Evolutionary conservation across 345 rosid genomes (phyloP).

Genomic region (Combretum micranthum): DNA sequence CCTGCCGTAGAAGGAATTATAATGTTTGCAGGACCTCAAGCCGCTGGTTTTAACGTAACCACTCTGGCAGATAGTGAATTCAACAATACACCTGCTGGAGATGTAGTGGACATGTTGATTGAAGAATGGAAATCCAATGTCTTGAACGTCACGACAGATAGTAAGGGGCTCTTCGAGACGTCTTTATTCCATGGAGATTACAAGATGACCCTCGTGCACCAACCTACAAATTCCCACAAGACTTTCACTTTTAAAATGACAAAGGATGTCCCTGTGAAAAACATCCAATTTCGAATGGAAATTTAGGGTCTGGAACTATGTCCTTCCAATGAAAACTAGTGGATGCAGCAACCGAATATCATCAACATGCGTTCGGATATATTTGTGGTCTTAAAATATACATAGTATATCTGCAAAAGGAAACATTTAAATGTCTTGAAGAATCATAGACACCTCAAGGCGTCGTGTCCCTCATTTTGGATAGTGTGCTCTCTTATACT

Average conservation of each 20-base stretch:
- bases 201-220: conserved; percentile 27
- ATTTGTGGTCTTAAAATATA: no score
- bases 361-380: no score
- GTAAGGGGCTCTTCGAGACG: conserved; percentile 22
- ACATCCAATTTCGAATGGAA: no score
- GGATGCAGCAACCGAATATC: no score
- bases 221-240: conserved; percentile 18
- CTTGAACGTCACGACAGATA: conserved; percentile 9
- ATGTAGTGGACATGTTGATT: conserved; percentile 59
- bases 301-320: no score
- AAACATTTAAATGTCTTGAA: no score
- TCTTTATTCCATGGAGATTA: conserved; percentile 55
- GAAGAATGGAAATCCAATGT: conserved; percentile 34
- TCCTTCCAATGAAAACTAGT: no score
- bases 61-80: conserved; percentile 38
- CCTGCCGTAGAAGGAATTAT: conserved; percentile 67
- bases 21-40: conserved; percentile 52
- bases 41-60: conserved; percentile 40
- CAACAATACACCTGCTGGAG: conserved; percentile 41
- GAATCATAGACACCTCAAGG: no score
- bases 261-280: background rate
- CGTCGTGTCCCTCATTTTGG: no score
- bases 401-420: no score
- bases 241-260: conserved; percentile 25
- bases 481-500: no score